Conservation (phyloP, 2,329 filamentous ascomycete species). For the Chrysoporthe austroafricana region DNA sequence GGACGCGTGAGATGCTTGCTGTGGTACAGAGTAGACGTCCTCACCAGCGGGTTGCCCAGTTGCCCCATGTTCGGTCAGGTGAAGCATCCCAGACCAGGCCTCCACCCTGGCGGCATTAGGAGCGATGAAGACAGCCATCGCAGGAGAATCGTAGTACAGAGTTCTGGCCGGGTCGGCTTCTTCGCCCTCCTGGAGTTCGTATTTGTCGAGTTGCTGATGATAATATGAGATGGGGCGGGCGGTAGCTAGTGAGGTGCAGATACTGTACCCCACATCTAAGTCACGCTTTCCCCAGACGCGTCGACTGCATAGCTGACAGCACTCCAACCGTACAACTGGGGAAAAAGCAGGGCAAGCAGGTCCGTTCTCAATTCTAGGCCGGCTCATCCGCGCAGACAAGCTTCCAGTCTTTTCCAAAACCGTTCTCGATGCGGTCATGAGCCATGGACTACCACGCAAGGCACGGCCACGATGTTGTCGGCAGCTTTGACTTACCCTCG, state of each 20-base stretch:
- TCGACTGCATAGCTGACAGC: constrained; percentile 5
- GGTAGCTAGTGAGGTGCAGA: background rate
- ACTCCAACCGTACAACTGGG: background rate
- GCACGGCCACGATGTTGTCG: constrained; percentile 62
- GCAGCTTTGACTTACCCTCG: constrained; percentile 60
- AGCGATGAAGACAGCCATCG: background rate
- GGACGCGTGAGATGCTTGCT: too few relatives aligned
- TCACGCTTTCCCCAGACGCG: constrained; percentile 16
- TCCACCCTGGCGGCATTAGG: background rate
- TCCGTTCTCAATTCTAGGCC: background rate
- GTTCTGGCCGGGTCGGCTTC: background rate
- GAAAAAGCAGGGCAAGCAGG: constrained; percentile 5
- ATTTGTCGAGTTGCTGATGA: background rate
- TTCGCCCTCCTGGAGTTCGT: background rate
- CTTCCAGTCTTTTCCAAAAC: background rate
- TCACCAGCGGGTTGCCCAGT: background rate
- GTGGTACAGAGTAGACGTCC: background rate
- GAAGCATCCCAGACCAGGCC: too few relatives aligned
- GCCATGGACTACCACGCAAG: constrained; percentile 62
- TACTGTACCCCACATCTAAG: constrained; percentile 22
- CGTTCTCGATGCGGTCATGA: background rate
- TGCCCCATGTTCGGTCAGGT: background rate
- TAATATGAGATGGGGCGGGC: background rate
- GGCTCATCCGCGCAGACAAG: background rate
- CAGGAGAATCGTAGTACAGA: too few relatives aligned